Base-by-base conservation (phyloP, 345 rosid species). In the Cochlearia excelsa region DNA sequence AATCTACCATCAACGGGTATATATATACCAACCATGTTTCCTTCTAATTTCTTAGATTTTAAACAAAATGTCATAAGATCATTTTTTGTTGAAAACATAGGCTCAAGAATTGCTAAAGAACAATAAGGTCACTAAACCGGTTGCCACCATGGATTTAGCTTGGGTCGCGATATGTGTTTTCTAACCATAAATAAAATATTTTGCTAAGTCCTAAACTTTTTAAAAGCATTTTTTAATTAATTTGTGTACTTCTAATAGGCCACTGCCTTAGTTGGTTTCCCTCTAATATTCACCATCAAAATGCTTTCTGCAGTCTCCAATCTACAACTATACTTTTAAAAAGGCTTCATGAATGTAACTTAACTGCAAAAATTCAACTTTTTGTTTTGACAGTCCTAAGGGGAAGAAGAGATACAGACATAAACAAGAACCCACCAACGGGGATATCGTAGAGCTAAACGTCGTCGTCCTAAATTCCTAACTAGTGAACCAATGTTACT, bases 61-160 rank as follows among this genome's bases (percentile, higher is more conserved):
- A 6, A 38, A 30, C 50, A 35, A 37, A 46, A n/a, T 33, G 31
- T 57, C 26, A 40, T 56, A 44, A 57, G 43, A 48, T 16, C 23
- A 16, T 57, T 44, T 4, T 6, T 70, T 3, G 50, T 16, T 50
- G 23, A 35, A 9, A 38, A 54, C 30, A 39, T 35, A 79, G 83
- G 75, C 78, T 58, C 83, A 71, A 65, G 66, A 59, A 65, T 48
- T 74, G 45, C 74, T 79, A 35, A 79, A 70, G 63, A 65, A 69
- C 58, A 69, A 79, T 35, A 72, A 67, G 68, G 46, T 79, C 30
- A 79, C 76, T 0, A 77, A 55, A 62, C 68, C 80, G 1, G 26
- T 79, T 37, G 77, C 79, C 26, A 76, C 69, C 57, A 58, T 76
- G 73, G 80, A 79, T 51, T 58, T 79, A 43, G 79, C 80, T 27